Base-by-base conservation (phyloP, 768 basidiomycete species). In the Favolaschia claudopus region DNA sequence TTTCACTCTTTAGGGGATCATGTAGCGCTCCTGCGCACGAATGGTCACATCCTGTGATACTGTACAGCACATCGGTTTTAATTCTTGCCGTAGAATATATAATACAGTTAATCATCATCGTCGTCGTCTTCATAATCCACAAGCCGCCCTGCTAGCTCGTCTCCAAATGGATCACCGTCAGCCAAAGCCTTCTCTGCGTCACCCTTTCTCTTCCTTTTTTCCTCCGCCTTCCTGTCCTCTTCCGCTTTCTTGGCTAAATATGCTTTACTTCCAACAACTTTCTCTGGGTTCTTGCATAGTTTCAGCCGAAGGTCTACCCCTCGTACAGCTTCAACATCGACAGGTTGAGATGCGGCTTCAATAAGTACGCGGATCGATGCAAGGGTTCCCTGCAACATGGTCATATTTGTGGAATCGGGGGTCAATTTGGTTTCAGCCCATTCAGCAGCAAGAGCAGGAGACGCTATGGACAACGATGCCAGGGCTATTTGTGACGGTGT, bases 261-360 rank as follows among this genome's bases (percentile, higher is more conserved):
- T 3, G 92, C 90, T 59, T 86, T 89, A 61, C 88, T 96, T n/a
- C 95, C 95, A 13, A 88, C 86, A 6, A 96, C 89, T 73, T 96
- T 97, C 74, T 96, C 95, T 5, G 97, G 97, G 68, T 99, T 99
- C 71, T 95, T 93, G 79, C 96, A 98, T 33, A 90, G 69, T 68
- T 86, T 89, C 42, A 99, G 77, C 40, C 95, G 81, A 69, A 89
- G 85, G 72, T 99, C 97, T 7, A 99, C 89, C 68, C 92, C 91
- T 14, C 92, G 89, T 14, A 98, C 95, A 28, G 83, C 79, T 58
- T 94, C 94, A 13, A 96, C 80, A 56, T 92, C 82, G n/a, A 94
- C 87, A 24, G 84, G 82, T 19, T 80, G 79, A 15, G 89, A 87
- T 19, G 84, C 73, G 6, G 75, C 70, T 7, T 74, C 72, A 28